Base-by-base conservation (phyloP, 129 eudicot genomes). In the Calendula officinalis region DNA sequence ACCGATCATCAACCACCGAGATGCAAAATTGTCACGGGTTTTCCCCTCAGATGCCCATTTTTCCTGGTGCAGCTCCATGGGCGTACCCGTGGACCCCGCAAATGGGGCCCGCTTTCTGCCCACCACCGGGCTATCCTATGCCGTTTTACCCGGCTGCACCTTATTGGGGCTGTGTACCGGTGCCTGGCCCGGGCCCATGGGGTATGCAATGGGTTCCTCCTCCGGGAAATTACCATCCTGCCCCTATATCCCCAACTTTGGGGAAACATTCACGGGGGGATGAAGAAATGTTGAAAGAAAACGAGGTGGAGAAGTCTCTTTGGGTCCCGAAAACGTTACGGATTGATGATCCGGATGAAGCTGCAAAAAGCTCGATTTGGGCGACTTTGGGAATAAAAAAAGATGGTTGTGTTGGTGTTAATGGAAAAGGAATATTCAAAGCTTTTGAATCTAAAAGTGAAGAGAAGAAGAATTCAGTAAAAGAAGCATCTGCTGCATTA, bases 251-350 rank as follows among this genome's bases (percentile, higher is more conserved):
- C 33, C 89, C 95, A 10, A 80, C 89, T 46, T 70, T 86, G 46
- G 97, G 97, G 34, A 90, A 90, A 69, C 97, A 86, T 60, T 81
- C 83, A 4, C 81, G 97, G 65, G 95, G 51, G 45, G 83, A 81
- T 32, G 80, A 78, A 43, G 85, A 76, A 63, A 50, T 49, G 46
- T 60, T 10, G 14, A 83, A 75, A 58, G 95, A 81, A 70, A 71
- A 67, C 38, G 77, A 76, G 13, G 63, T 76, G 0, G 90, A 76
- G 74, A 83, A 78, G 63, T 66, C 76, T 72, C 81, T 87, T 22
- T 87, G 90, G 95, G 64, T 87, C 62, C 91, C 95, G n/a, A 87
- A 87, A 71, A 87, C 95, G 0, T 63, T 87, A 72, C 72, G 95
- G 70, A 81, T 87, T 40, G 86, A 87, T 74, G 95, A 87, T 15